Percentiles rank a stretch among this genome's conserved stretches.
phyloP scores from a whole-genome alignment of 768 basidiomycete genomes.

The Pholiota conissans region DNA sequence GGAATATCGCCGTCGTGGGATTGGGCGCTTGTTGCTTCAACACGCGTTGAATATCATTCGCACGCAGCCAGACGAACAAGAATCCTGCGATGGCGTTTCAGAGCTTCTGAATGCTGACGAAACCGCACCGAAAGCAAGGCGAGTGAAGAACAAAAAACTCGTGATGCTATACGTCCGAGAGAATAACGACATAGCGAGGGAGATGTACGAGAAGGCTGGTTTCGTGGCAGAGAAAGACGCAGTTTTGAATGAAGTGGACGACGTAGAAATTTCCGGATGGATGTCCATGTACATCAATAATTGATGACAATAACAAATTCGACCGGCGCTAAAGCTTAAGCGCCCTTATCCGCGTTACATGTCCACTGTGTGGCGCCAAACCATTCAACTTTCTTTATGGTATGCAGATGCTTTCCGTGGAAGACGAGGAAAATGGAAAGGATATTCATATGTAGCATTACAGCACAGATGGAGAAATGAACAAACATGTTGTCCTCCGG shows the following conservation, averaged over 20 bases:
- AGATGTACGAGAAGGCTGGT: constrained; percentile 20
- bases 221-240: constrained; percentile 8
- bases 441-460: too few relatives aligned
- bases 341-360: neutral
- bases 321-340: neutral
- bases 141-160: constrained; percentile 1
- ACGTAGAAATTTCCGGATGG: neutral
- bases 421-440: neutral
- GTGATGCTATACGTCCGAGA: constrained; percentile 19
- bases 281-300: neutral
- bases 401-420: neutral
- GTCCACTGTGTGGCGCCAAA: too few relatives aligned
- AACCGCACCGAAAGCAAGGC: neutral
- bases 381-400: too few relatives aligned
- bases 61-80: neutral
- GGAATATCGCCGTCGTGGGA: constrained; percentile 8
- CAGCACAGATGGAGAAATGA: neutral
- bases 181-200: constrained; percentile 17
- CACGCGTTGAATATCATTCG: constrained; percentile 7
- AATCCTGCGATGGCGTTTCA: too few relatives aligned
- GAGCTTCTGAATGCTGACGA: neutral
- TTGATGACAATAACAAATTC: neutral
- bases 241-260: neutral
- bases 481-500: too few relatives aligned
- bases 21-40: constrained; percentile 13